Base-by-base conservation (phyloP, 257 asterid genomes). In the Echium plantagineum region DNA sequence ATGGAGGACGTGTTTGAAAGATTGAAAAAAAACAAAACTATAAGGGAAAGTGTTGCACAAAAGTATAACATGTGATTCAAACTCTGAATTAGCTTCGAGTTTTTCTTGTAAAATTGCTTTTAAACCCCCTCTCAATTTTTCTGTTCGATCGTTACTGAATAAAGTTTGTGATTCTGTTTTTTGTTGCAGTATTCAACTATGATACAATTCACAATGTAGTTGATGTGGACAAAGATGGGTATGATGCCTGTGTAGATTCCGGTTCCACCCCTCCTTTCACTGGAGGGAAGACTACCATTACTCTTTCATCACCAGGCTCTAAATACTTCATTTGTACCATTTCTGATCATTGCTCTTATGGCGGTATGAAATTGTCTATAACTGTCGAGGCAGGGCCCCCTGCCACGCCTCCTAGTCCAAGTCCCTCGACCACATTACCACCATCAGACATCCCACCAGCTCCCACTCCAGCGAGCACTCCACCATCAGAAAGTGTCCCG, bases 301-400 rank as follows among this genome's bases (percentile, higher is more conserved):
- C 74, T 5, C 82, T 89, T 0, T 6, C 75, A 42, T 5, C 57
- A 32, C 6, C 78, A 5, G 86, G 85, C 9, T 59, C 71, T 10
- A 72, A 75, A 71, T 77, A 83, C 75, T 89, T 81, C 35, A 32
- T 82, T 0, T 89, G 96, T 42, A 73, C 87, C 5, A 58, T 70
- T 20, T 38, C 74, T 35, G 60, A 61, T 61, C 96, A 89, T 69
- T 89, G 96, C 53, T 56, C 60, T 0, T 12, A 4, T 20, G 68
- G 54, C 21, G 94, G 95, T 9, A 75, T 78, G 89, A 83, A 76
- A 57, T 48, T 83, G 53, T 57, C 81, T 2, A 67, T 88, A 72
- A 83, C 58, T 30, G 81, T 75, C 52, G 60, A 55, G 13, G 65
- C 60, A 2, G 82, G 78, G 9, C 56, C 63, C 66, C 35, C 71